Conservation (phyloP, 2,329 filamentous ascomycete species). For the Verticillium klebahnii region DNA sequence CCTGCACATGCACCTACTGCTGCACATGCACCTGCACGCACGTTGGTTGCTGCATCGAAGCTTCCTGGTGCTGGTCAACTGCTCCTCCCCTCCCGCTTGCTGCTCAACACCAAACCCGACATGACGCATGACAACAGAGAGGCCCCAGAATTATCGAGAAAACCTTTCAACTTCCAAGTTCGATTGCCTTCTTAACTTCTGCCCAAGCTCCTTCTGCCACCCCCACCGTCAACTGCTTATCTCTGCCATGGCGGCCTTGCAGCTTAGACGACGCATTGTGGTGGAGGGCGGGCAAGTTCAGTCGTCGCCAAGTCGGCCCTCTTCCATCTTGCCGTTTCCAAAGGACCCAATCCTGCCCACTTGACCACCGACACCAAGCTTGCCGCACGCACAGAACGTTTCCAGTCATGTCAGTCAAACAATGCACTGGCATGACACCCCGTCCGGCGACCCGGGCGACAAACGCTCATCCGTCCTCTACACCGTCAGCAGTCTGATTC, state of each 20-base stretch:
- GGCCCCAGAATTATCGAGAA: constrained; percentile 41
- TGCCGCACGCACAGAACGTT: not conserved
- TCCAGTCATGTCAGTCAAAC: not conserved
- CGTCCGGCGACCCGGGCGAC: not conserved
- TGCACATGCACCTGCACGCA: not conserved
- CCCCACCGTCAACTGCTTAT: not conserved
- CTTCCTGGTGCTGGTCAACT: not conserved
- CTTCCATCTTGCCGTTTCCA: not conserved
- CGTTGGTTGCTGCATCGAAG: not conserved
- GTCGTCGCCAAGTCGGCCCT: not conserved
- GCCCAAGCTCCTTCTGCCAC: not conserved
- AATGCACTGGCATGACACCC: not conserved
- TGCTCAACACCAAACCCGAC: not conserved
- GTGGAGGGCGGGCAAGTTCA: not conserved
- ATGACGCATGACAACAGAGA: not conserved
- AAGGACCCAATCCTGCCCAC: not conserved
- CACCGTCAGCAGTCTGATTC: not conserved
- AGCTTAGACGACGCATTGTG: not conserved
- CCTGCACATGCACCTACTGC: not conserved
- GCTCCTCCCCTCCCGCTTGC: not conserved
- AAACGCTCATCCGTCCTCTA: not conserved
- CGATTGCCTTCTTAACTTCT: not conserved
- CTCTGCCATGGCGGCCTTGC: not conserved
- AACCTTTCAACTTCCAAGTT: not conserved
- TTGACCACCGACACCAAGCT: not conserved